phyloP scores from a whole-genome alignment of 2,329 filamentous ascomycete genomes.

The Podosphaera fusca region DNA sequence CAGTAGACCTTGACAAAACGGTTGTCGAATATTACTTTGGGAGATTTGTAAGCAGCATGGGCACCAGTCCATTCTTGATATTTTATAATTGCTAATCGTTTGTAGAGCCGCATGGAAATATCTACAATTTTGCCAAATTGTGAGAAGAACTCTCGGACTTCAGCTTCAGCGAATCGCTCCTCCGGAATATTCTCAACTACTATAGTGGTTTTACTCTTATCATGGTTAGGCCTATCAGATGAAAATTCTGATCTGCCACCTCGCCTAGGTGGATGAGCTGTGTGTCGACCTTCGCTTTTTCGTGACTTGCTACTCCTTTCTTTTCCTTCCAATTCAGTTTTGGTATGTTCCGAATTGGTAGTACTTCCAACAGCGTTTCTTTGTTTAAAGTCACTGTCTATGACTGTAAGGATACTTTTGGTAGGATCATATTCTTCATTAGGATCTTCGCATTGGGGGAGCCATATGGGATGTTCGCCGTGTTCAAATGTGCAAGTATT shows the following conservation, averaged over 20 bases:
- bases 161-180: conserved; percentile 40
- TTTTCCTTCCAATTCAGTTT: not conserved
- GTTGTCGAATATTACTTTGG: conserved; percentile 66
- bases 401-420: conserved; percentile 19
- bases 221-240: conserved; percentile 35
- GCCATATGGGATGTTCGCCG: conserved; percentile 27
- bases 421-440: conserved; percentile 34
- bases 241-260: conserved; percentile 32
- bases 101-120: conserved; percentile 41
- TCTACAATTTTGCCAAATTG: conserved; percentile 45
- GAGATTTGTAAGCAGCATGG: conserved; percentile 48
- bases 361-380: conserved; percentile 1
- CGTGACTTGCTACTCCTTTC: not conserved
- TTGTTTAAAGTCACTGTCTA: conserved; percentile 4
- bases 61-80: conserved; percentile 43
- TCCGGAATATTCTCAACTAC: conserved; percentile 61
- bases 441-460: conserved; percentile 7
- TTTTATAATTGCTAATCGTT: conserved; percentile 44
- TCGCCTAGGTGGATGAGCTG: conserved; percentile 7
- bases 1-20: conserved; percentile 70
- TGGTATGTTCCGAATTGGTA: not conserved
- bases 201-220: conserved; percentile 40
- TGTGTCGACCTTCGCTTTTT: conserved; percentile 1
- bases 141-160: conserved; percentile 44
- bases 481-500: conserved; percentile 48